Conservation (phyloP, 2,329 filamentous ascomycete species). For the Ascochyta koolunga region DNA sequence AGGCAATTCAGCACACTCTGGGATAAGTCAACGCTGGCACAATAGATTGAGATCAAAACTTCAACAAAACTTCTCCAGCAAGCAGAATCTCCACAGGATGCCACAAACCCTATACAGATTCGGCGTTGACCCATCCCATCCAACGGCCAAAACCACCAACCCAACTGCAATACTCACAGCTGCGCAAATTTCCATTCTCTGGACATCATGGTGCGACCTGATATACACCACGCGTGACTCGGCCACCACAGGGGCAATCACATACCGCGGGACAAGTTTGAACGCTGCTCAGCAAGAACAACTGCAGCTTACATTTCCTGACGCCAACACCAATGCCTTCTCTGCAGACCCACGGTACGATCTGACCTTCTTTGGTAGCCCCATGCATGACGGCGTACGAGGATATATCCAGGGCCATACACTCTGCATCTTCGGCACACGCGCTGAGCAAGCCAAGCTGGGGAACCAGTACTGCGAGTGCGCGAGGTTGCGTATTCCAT, state of each 20-base stretch:
- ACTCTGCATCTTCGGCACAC: slow-evolving; percentile 22
- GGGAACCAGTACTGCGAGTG: background rate
- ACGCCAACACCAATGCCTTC: background rate
- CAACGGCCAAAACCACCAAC: background rate
- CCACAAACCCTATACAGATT: slow-evolving; percentile 6
- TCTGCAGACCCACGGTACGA: background rate
- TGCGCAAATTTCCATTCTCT: slow-evolving; percentile 7
- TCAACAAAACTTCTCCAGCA: background rate
- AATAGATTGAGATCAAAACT: background rate
- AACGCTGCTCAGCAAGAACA: slow-evolving; percentile 9
- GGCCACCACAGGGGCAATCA: slow-evolving; percentile 1
- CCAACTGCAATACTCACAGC: slow-evolving; percentile 7
- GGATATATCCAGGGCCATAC: slow-evolving; percentile 17
- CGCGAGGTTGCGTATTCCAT: background rate
- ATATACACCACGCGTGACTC: slow-evolving; percentile 12
- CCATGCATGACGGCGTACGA: slow-evolving; percentile 28
- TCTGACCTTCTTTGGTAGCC: slow-evolving; percentile 26
- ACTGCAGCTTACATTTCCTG: background rate
- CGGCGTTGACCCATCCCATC: slow-evolving; percentile 2
- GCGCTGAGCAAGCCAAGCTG: background rate
- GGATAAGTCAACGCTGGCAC: too few relatives aligned
- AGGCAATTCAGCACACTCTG: too few relatives aligned
- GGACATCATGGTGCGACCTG: slow-evolving; percentile 43
- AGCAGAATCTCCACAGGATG: background rate
- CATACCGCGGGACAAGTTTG: slow-evolving; percentile 31